Base-by-base conservation (phyloP, 352 stramenopile genomes). In the Phytophthora ramorum region DNA sequence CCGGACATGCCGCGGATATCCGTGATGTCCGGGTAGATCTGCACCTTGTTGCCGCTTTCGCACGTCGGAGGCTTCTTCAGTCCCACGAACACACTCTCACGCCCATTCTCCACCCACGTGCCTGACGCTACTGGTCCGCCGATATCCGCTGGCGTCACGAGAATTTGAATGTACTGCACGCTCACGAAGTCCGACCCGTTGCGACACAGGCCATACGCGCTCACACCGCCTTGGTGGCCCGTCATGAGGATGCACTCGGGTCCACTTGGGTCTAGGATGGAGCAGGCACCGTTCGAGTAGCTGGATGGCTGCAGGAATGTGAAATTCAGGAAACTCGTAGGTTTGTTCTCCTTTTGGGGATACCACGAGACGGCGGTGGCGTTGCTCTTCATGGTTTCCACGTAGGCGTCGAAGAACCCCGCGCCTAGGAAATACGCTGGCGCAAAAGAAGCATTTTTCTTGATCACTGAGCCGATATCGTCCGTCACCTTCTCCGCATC, bases 191-290 rank as follows among this genome's bases (percentile, higher is more conserved):
- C 72, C 20, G 64, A 68, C 14, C 60, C 63, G 34, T 76, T 79
- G 10, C 63, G 72, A 34, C 72, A 79, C 0, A 79, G 37, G 16
- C 67, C 72, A 28, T 79, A 79, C 3, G 72, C 55, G 40, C 72
- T 79, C 14, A 79, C 63, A 16, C 72, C 54, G 28, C 72, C 72
- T 19, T 77, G 72, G 43, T 79, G 63, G 14, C 72, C 72, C 7
- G 72, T 79, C 67, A 79, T 77, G 20, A 79, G 30, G 24, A 79
- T 79, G 22, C 71, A 79, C 30, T 79, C 71, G 16, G 70, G 65
- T 17, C 63, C 55, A 20, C 68, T 56, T 3, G 22, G 43, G 14
- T 72, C 63, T 9, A 80, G 41, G 16, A 80, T 64, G 6, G 68
- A 59, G 38, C 68, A 77, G 14, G 63, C 53, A 17, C 72, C 68